These are phyloP conservation scores for Takashimella koratensis DNA, from an alignment of 1,284 basidiomycete genomes.

Conservation along the genomic window DNA sequence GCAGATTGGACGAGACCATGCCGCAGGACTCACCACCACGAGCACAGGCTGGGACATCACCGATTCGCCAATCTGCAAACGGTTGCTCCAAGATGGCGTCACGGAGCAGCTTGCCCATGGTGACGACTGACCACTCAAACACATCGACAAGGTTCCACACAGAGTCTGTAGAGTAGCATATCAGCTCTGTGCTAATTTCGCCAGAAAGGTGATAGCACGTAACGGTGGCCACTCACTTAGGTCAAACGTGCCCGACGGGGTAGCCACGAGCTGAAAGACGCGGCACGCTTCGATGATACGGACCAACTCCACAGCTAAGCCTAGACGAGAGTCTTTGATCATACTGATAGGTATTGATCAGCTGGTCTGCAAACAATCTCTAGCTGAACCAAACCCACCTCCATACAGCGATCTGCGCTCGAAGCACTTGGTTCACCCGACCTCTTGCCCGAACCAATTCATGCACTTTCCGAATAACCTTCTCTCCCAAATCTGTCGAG, in stretches of 20 bases:
- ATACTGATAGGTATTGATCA: conserved; percentile 5
- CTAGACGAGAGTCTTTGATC: conserved; percentile 18
- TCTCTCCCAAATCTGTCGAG: conserved; percentile 11
- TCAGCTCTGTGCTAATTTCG: no score
- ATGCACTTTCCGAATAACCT: conserved; percentile 6
- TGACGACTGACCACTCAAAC: conserved; percentile 31
- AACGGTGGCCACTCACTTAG: conserved; percentile 23
- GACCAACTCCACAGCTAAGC: conserved; percentile 27
- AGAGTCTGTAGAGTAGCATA: conserved; percentile 19
- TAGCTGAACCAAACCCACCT: conserved; percentile 6
- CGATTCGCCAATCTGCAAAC: conserved; percentile 22
- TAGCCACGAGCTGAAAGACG: conserved; percentile 19
- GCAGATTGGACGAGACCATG: background rate
- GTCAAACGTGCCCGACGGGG: conserved; percentile 25
- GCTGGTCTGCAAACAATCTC: background rate
- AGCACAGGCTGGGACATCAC: conserved; percentile 4
- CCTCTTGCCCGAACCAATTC: conserved; percentile 4
- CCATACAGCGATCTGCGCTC: conserved; percentile 34
- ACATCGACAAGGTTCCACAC: conserved; percentile 36
- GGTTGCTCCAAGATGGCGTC: conserved; percentile 25
- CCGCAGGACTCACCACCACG: background rate
- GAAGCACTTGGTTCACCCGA: conserved; percentile 19
- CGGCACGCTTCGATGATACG: conserved; percentile 29
- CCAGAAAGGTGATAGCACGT: no score
- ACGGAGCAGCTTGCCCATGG: conserved; percentile 25